Evolutionary conservation across 345 rosid genomes (phyloP), one percentile per base, ranked within the genome.

Genomic region (Arabis hirsuta): DNA sequence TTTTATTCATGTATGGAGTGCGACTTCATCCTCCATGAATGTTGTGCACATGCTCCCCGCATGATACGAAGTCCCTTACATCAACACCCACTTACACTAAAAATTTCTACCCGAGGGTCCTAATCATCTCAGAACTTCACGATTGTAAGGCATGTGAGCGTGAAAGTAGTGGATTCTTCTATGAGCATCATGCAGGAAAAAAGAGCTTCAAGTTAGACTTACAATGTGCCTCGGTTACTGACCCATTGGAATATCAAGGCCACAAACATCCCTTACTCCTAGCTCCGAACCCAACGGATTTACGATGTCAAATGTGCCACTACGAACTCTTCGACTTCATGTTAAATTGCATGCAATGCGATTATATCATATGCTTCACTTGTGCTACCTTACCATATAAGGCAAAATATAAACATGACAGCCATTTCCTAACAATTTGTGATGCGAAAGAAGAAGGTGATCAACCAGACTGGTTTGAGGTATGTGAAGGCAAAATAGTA

Each of bases 321-420:
- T n/a, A 14, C 7, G 7, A 31, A 7, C 3, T 3, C 24, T 0
- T 3, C 0, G 7, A 2, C 2, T 0, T 0, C 0, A 57, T 8
- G 9, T 2, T 36, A 7, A 1, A 4, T 2, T 57, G 46, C 50
- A 42, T 26, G 0, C 38, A 42, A 1, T 62, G 66, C 36, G 13
- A 27, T 29, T 62, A 42, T 29, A 8, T 12, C 0, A 12, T 61
- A 12, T 39, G 50, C 22, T 22, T 42, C 6, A 1, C 38, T 0
- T 61, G 65, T 27, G 29, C 3, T 19, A 42, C 38, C 1, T 61
- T 61, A 0, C 65, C 65, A 11, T 44, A 42, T 34, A 61, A 41
- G 8, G 27, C 0, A 19, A 38, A 38, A 8, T 58, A 39, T 45
- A 36, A 34, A 11, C 3, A 3, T 2, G 9, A 0, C 10, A 0